Conservation (phyloP, 257 asterid species). For the Verbascum thapsus region DNA sequence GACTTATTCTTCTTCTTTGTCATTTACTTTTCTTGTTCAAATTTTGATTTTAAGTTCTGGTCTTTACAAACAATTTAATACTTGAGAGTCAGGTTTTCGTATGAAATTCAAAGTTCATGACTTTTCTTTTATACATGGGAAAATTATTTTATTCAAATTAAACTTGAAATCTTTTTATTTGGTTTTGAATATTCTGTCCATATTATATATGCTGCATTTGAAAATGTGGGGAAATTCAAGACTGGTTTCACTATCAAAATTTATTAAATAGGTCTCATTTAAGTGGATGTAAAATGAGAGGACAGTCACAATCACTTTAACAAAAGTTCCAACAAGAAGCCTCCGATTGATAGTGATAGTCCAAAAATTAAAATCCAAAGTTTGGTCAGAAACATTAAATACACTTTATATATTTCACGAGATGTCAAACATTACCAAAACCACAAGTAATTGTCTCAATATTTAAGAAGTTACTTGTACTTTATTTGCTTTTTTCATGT, state of each 20-base stretch:
- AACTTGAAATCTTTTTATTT: too few relatives aligned
- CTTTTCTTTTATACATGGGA: neutral
- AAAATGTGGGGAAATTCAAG: neutral
- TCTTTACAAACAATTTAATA: conserved; percentile 15
- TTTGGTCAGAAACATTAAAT: conserved; percentile 19
- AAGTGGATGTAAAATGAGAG: conserved; percentile 27
- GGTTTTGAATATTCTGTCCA: neutral
- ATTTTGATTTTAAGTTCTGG: conserved; percentile 8
- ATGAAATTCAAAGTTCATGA: conserved; percentile 20
- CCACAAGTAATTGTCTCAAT: conserved; percentile 55
- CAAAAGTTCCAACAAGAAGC: conserved; percentile 25
- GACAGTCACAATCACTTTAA: conserved; percentile 35
- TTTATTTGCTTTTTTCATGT: conserved; percentile 33
- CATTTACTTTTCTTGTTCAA: conserved; percentile 15
- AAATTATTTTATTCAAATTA: neutral
- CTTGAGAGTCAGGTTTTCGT: conserved; percentile 2
- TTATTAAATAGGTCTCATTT: conserved; percentile 33
- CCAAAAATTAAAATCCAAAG: conserved; percentile 40
- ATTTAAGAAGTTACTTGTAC: conserved; percentile 23
- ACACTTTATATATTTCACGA: conserved; percentile 46
- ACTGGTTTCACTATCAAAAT: too few relatives aligned
- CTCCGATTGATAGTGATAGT: conserved; percentile 44
- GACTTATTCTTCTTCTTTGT: neutral
- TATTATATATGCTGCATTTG: conserved; percentile 13
- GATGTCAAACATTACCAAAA: conserved; percentile 59